These are phyloP conservation scores for Ganoderma multipileum DNA, from an alignment of 1,284 basidiomycete species.

Conservation along the genomic window DNA sequence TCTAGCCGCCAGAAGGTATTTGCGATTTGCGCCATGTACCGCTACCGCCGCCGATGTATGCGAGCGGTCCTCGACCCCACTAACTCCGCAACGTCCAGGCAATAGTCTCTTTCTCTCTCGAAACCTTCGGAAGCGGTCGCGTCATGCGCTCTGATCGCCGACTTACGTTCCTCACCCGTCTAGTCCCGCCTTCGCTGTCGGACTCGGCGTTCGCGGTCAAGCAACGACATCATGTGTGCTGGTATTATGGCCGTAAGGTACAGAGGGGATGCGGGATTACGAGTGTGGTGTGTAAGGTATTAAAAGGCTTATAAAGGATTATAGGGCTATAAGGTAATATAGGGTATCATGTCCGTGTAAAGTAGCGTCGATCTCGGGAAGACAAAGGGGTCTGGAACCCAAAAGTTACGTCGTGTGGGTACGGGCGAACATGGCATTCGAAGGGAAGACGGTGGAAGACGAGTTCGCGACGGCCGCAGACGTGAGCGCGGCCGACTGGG, in stretches of 20 bases:
- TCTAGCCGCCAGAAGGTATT: not conserved
- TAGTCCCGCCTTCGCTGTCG: not conserved
- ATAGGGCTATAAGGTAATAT: not conserved
- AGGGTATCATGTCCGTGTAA: not conserved
- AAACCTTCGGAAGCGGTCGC: not conserved
- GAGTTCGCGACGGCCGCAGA: not conserved
- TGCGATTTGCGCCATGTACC: not conserved
- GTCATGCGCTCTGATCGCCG: not conserved
- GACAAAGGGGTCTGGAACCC: not conserved
- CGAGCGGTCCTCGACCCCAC: not conserved
- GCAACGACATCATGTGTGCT: not conserved
- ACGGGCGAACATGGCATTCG: not conserved
- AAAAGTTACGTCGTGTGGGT: not conserved
- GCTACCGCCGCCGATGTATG: not conserved
- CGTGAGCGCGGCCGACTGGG: not conserved
- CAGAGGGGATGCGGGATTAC: not conserved
- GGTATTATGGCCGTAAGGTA: slow-evolving; percentile 2
- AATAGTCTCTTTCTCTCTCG: not conserved
- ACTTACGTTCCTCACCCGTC: not conserved
- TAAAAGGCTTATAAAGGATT: not conserved
- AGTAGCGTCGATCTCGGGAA: not conserved
- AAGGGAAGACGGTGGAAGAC: not conserved
- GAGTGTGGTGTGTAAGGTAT: not conserved
- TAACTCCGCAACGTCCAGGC: not conserved
- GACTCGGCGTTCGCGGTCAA: not conserved